Percentiles rank a stretch among this genome's conserved stretches.
Evolutionary conservation across 129 eudicot species (phyloP).

Genomic region (Logfia minima): DNA sequence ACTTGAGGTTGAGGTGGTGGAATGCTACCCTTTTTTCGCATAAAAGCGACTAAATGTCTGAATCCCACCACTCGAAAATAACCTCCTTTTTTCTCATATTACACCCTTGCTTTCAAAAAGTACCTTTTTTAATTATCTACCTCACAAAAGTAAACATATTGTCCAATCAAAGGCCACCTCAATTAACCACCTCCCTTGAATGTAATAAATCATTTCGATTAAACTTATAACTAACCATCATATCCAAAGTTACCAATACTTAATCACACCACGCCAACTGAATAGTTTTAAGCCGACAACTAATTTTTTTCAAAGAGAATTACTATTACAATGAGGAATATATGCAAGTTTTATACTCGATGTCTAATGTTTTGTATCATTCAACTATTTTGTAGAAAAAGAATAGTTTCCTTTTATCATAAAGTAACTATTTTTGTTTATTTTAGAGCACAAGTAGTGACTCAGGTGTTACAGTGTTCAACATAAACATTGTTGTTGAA

Average conservation of each 20-base stretch:
- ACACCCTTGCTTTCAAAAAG: slow-evolving; percentile 30
- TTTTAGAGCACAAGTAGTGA: not conserved
- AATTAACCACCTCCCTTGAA: not conserved
- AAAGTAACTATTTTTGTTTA: not conserved
- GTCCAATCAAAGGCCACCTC: slow-evolving; percentile 12
- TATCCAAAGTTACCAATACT: too few relatives aligned
- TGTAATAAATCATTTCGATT: not conserved
- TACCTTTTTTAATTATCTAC: slow-evolving; percentile 4
- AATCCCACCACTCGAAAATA: slow-evolving; percentile 37
- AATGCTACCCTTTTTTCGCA: slow-evolving; percentile 23
- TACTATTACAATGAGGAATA: not conserved
- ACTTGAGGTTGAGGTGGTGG: slow-evolving; percentile 29
- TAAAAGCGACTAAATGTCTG: slow-evolving; percentile 36
- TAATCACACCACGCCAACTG: too few relatives aligned
- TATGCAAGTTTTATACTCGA: too few relatives aligned
- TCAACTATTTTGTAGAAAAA: not conserved
- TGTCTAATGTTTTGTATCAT: not conserved
- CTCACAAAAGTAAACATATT: slow-evolving; percentile 13
- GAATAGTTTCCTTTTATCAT: too few relatives aligned
- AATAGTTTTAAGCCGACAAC: not conserved
- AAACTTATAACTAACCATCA: not conserved
- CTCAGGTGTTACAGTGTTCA: too few relatives aligned
- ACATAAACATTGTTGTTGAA: too few relatives aligned
- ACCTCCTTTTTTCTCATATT: slow-evolving; percentile 34
- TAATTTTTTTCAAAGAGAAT: not conserved